phyloP scores from a whole-genome alignment of 2,329 filamentous ascomycete genomes.

The Torrubiella hemipterigena region DNA sequence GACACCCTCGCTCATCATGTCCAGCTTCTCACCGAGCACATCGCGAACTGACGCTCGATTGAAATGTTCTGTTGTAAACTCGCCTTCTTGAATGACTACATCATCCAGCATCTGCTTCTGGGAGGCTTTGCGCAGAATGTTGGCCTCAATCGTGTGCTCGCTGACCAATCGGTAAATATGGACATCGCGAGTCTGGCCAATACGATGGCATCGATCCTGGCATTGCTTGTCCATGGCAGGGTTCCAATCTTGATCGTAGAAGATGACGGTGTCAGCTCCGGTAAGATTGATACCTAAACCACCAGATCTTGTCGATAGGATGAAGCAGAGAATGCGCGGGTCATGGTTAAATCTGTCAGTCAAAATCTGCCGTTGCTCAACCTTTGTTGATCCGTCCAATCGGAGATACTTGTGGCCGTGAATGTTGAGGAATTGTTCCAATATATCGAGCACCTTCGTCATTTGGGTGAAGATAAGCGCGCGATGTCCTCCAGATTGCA shows the following conservation, averaged over 20 bases:
- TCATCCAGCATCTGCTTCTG: slow-evolving; percentile 98
- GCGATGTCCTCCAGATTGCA: slow-evolving; percentile 83
- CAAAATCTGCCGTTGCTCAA: slow-evolving; percentile 88
- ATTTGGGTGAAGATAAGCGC: slow-evolving; percentile 98
- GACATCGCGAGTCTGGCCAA: slow-evolving; percentile 93
- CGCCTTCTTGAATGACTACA: slow-evolving; percentile 94
- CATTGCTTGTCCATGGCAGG: slow-evolving; percentile 99
- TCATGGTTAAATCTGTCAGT: slow-evolving; percentile 97
- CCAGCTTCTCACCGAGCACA: slow-evolving; percentile 49
- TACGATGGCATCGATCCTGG: slow-evolving; percentile 92
- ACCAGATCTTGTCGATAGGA: slow-evolving; percentile 86
- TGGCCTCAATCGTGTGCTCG: slow-evolving; percentile 92
- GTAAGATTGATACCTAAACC: slow-evolving; percentile 94
- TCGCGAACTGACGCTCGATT: slow-evolving; percentile 65
- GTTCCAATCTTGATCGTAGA: slow-evolving; percentile 99
- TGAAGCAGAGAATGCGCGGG: slow-evolving; percentile 84
- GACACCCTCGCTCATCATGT: slow-evolving; percentile 35
- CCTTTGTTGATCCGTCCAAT: slow-evolving; percentile 89
- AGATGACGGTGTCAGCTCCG: slow-evolving; percentile 94
- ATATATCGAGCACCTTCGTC: slow-evolving; percentile 94
- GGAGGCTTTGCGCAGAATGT: slow-evolving; percentile 90
- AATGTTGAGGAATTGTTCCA: slow-evolving; percentile 96
- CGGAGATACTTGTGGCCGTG: slow-evolving; percentile 95
- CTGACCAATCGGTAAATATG: slow-evolving; percentile 94
- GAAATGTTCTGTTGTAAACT: slow-evolving; percentile 95